Evolutionary conservation across 805 yeast species (phyloP), one percentile per base, ranked within the genome.

Genomic region (Saccharomycopsis synnaedendra): DNA sequence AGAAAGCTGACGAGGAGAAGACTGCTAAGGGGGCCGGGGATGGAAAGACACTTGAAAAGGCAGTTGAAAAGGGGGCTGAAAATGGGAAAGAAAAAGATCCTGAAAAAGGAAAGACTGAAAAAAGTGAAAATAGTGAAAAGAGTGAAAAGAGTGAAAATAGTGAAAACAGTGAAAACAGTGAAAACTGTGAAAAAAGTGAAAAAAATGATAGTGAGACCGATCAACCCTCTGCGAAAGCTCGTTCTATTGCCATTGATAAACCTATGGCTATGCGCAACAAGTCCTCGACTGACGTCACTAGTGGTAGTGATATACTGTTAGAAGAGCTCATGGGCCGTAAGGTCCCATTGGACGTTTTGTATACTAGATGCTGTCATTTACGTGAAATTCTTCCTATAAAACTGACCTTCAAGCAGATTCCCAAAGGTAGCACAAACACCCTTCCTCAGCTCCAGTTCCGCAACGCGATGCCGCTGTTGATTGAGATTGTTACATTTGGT

Each of bases 301-400:
- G 35, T 32, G 49, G 37, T 5, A 46, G 50, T 41, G 28, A 49
- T 3, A 41, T 41, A 28, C 32, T 34, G 9, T 48, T 52, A 27
- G 50, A 49, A 19, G 42, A 46, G 33, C 19, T 49, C 30, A 52
- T 52, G 53, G 11, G 8, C 4, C 38, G 32, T 19, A 42, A 41
- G 46, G 38, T 55, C 4, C 50, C 64, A 39, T 67, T 82, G 41
- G 96, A 86, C 56, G 73, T 78, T 42, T 70, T 90, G 58, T 89
- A 89, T 64, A 86, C 96, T 1, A 70, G 97, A 54, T 90, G 97
- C 62, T 89, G 97, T 61, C 97, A 89, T 62, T 67, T 89, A 50
- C 70, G 97, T 47, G 97, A 89, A 58, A 89, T 89, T 49, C 63
- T 89, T 52, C 97, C 97, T 1, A 89, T 89, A 44, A 90, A 95